Percentiles rank a stretch among this genome's conserved stretches.
These are phyloP conservation scores for Ascochyta koolunga DNA, from an alignment of 2,329 filamentous ascomycete genomes.

Conservation along the genomic window DNA sequence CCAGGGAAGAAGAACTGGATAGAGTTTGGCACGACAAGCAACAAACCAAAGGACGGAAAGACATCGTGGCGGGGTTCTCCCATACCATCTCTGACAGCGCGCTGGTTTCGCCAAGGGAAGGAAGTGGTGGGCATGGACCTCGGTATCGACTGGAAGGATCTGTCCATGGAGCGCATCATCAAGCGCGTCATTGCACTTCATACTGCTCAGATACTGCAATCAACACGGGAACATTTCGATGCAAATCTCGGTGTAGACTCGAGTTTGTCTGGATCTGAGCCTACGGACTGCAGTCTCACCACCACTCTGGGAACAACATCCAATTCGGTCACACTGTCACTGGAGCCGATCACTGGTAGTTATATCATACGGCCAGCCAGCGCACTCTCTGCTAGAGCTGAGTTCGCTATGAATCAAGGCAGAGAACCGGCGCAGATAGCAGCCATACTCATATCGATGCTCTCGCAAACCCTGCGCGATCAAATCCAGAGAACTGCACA, in stretches of 20 bases:
- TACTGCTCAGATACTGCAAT: slow-evolving; percentile 71
- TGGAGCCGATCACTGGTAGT: slow-evolving; percentile 80
- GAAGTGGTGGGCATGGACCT: slow-evolving; percentile 75
- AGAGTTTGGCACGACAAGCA: slow-evolving; percentile 80
- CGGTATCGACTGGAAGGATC: slow-evolving; percentile 65
- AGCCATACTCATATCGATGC: slow-evolving; percentile 63
- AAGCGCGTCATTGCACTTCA: slow-evolving; percentile 78
- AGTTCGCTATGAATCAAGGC: slow-evolving; percentile 68
- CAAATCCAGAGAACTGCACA: slow-evolving; percentile 66
- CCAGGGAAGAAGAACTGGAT: slow-evolving; percentile 85
- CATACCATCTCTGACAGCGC: slow-evolving; percentile 59
- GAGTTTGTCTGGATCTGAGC: slow-evolving; percentile 64
- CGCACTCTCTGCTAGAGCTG: slow-evolving; percentile 55
- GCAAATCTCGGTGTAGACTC: slow-evolving; percentile 65
- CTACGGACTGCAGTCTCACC: slow-evolving; percentile 69
- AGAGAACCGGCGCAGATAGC: slow-evolving; percentile 65
- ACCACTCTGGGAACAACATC: slow-evolving; percentile 72
- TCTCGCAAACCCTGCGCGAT: slow-evolving; percentile 66
- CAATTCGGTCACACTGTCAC: slow-evolving; percentile 62
- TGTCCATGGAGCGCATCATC: slow-evolving; percentile 78
- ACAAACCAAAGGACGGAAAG: slow-evolving; percentile 50
- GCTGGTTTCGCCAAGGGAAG: slow-evolving; percentile 86
- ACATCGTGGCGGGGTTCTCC: slow-evolving; percentile 43
- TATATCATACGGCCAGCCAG: slow-evolving; percentile 70
- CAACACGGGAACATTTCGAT: slow-evolving; percentile 62